Percentiles rank a stretch among this genome's conserved stretches.
Conservation (phyloP, 1,284 basidiomycete species). For the Leccinum griseonigrum region DNA sequence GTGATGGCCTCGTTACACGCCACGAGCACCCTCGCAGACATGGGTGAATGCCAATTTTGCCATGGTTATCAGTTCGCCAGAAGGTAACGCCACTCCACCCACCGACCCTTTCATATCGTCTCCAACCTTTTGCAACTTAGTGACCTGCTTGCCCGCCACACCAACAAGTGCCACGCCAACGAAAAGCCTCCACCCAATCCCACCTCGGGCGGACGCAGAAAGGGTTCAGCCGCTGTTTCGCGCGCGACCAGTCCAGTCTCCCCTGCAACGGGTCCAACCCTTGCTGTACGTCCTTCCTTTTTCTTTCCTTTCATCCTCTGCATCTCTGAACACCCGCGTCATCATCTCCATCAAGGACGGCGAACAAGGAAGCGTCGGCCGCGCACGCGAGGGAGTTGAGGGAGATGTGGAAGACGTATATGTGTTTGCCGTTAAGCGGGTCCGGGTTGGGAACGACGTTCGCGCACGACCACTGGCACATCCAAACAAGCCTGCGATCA, state of each 20-base stretch:
- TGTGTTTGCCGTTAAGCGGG: too few relatives aligned
- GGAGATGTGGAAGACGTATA: too few relatives aligned
- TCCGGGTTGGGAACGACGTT: too few relatives aligned
- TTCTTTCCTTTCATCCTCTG: too few relatives aligned
- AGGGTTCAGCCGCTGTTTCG: constrained; percentile 59
- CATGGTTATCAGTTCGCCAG: constrained; percentile 82
- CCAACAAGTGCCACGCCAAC: constrained; percentile 85
- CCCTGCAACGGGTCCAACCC: constrained; percentile 80
- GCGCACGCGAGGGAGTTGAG: too few relatives aligned
- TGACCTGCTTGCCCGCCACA: constrained; percentile 83
- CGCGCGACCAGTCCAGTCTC: constrained; percentile 72
- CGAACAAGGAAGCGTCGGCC: too few relatives aligned
- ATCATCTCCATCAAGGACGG: too few relatives aligned
- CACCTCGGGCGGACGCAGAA: constrained; percentile 38
- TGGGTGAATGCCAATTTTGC: constrained; percentile 87
- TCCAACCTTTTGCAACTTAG: constrained; percentile 35
- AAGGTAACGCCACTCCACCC: constrained; percentile 46
- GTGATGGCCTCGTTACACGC: too few relatives aligned
- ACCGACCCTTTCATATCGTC: neutral
- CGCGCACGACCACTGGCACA: too few relatives aligned
- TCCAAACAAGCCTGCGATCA: too few relatives aligned
- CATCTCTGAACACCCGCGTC: too few relatives aligned
- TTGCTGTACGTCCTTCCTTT: constrained; percentile 42
- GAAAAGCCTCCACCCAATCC: constrained; percentile 57
- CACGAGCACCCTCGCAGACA: constrained; percentile 44